These are phyloP conservation scores for Trametopsis cervina DNA, from an alignment of 768 basidiomycete genomes.

Conservation along the genomic window DNA sequence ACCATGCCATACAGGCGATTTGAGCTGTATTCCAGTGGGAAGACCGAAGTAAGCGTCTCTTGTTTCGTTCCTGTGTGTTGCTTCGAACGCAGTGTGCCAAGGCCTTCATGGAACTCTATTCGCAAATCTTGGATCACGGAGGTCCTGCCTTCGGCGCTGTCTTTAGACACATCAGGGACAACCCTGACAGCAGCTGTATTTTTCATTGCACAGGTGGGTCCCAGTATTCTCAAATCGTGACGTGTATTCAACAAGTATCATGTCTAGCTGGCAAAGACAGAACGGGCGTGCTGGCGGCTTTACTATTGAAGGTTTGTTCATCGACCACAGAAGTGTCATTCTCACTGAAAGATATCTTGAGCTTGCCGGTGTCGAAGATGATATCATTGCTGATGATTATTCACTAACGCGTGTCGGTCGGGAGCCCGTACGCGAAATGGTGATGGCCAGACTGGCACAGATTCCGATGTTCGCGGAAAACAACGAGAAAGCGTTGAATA, in stretches of 20 bases:
- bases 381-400: slow-evolving; percentile 64
- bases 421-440: slow-evolving; percentile 66
- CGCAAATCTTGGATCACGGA: slow-evolving; percentile 73
- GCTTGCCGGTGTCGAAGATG: slow-evolving; percentile 69
- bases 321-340: neutral
- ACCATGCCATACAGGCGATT: slow-evolving; percentile 40
- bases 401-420: slow-evolving; percentile 73
- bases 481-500: slow-evolving; percentile 70
- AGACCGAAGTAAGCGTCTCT: slow-evolving; percentile 51
- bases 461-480: slow-evolving; percentile 72
- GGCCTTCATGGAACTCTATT: slow-evolving; percentile 78
- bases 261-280: slow-evolving; percentile 70
- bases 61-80: neutral
- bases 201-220: slow-evolving; percentile 70
- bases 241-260: neutral
- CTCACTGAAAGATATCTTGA: slow-evolving; percentile 19
- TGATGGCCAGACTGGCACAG: slow-evolving; percentile 59
- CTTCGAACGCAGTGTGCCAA: slow-evolving; percentile 23
- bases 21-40: slow-evolving; percentile 71
- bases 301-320: slow-evolving; percentile 54
- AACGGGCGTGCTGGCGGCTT: slow-evolving; percentile 69
- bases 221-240: neutral
- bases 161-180: slow-evolving; percentile 66
- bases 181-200: slow-evolving; percentile 53
- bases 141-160: slow-evolving; percentile 63